A percentile compares a stretch with the other conserved stretches of the same genome.
These are phyloP conservation scores for Lasiosphaeria ovina DNA, from an alignment of 495 filamentous ascomycete genomes.

Conservation along the genomic window DNA sequence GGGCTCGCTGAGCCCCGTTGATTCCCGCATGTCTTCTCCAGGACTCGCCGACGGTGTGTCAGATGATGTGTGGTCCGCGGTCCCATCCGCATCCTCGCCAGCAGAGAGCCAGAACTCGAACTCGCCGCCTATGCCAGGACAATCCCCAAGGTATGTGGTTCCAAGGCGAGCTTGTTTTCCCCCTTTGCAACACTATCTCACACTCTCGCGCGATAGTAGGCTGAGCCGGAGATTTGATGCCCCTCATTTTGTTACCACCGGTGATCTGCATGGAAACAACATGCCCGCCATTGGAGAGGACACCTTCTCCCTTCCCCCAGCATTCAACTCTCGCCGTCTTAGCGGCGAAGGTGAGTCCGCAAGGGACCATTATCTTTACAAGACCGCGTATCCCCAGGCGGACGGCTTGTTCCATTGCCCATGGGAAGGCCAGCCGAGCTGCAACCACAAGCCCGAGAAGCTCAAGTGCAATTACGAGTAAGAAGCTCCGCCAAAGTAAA, in stretches of 20 bases:
- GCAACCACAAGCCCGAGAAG: constrained; percentile 81
- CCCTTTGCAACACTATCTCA: constrained; percentile 25
- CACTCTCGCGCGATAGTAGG: constrained; percentile 20
- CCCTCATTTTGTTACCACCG: constrained; percentile 38
- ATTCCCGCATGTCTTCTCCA: constrained; percentile 49
- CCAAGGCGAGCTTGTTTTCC: constrained; percentile 9
- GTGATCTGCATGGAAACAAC: constrained; percentile 42
- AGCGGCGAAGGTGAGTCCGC: constrained; percentile 61
- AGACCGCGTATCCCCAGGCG: constrained; percentile 57
- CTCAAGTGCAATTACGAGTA: constrained; percentile 98
- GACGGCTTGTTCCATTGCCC: constrained; percentile 92
- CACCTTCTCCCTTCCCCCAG: constrained; percentile 42
- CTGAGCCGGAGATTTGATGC: constrained; percentile 31
- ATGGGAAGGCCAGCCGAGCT: constrained; percentile 69
- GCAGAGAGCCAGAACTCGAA: constrained; percentile 44
- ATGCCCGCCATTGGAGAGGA: constrained; percentile 40
- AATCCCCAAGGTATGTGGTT: constrained; percentile 50
- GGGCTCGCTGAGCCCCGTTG: constrained; percentile 49
- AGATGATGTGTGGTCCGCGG: constrained; percentile 46
- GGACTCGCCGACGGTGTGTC: constrained; percentile 41
- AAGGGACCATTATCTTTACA: constrained; percentile 76
- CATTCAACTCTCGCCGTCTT: constrained; percentile 43
- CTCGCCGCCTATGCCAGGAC: constrained; percentile 45
- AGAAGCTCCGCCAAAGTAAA: constrained; percentile 32
- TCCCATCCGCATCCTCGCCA: constrained; percentile 41